Percentiles rank a stretch among this genome's conserved stretches.
Evolutionary conservation across 2,329 filamentous ascomycete genomes (phyloP).

Genomic region (Pyrenophora graminea): DNA sequence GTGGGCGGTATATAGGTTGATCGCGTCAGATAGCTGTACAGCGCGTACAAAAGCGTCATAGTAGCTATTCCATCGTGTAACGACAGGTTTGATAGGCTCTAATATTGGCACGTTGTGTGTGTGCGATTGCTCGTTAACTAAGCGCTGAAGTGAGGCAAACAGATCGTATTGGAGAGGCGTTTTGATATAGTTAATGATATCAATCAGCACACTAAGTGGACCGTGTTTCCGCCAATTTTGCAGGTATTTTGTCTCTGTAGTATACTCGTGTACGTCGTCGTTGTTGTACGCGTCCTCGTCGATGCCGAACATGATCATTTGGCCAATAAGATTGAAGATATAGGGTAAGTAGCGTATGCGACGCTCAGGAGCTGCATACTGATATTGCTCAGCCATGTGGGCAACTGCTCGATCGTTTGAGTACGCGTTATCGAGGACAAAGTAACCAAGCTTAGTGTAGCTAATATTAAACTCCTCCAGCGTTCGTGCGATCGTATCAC

Average conservation of each 20-base stretch:
- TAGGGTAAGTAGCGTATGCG: constrained; percentile 5
- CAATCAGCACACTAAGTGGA: background rate
- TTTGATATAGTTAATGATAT: constrained; percentile 4
- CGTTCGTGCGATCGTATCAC: background rate
- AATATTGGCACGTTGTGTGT: background rate
- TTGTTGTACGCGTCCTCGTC: constrained; percentile 3
- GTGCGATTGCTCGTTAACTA: background rate
- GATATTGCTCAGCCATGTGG: background rate
- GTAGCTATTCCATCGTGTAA: background rate
- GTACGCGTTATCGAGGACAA: background rate
- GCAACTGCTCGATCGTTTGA: background rate
- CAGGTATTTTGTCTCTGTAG: background rate
- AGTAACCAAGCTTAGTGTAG: background rate
- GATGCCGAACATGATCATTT: background rate
- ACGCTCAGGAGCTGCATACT: background rate
- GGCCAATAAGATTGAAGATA: background rate
- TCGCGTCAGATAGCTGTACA: background rate
- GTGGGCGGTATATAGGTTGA: background rate
- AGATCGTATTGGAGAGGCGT: constrained; percentile 1
- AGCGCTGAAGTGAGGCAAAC: background rate
- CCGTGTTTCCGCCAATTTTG: background rate
- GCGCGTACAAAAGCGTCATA: constrained; percentile 1
- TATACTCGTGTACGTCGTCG: background rate
- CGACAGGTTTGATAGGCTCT: constrained; percentile 1
- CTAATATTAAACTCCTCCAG: background rate